Evolutionary conservation across 306 rosid genomes (phyloP).

Genomic region (Elaeagnus macrophylla): DNA sequence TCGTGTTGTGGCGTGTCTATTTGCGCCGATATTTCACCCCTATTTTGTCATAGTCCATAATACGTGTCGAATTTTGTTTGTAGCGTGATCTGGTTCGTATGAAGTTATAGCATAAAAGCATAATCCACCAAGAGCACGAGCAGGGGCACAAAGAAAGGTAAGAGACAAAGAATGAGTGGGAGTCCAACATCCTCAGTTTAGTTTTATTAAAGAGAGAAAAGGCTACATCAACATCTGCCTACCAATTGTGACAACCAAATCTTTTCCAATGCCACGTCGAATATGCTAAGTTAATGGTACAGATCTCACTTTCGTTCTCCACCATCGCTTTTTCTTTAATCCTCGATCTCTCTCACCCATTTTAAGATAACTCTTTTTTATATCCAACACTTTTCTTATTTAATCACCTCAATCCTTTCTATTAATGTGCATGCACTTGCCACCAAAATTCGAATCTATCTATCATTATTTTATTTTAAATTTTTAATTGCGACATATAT

Average conservation of each 20-base stretch:
- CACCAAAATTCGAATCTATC: no score
- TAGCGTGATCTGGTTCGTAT: no score
- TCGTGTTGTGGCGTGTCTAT: no score
- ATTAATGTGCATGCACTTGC: conserved; percentile 21
- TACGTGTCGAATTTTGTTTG: no score
- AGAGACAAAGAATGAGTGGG: conserved; percentile 28
- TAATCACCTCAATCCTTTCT: conserved; percentile 2
- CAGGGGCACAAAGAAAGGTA: conserved; percentile 39
- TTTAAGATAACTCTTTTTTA: background rate
- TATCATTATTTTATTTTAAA: no score
- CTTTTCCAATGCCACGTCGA: conserved; percentile 33
- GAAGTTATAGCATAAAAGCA: no score
- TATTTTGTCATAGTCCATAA: no score
- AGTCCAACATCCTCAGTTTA: conserved; percentile 30
- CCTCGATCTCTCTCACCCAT: background rate
- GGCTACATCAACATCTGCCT: background rate
- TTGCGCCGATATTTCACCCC: no score
- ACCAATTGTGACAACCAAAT: conserved; percentile 30
- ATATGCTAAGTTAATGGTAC: conserved; percentile 62
- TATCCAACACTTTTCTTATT: background rate
- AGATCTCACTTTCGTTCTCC: conserved; percentile 37
- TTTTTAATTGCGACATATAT: no score
- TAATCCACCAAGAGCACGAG: conserved; percentile 29
- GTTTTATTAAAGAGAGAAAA: conserved; percentile 8
- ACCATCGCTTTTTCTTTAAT: conserved; percentile 33